phyloP scores from a whole-genome alignment of 768 basidiomycete species.

The Leccinum fibrillosum region DNA sequence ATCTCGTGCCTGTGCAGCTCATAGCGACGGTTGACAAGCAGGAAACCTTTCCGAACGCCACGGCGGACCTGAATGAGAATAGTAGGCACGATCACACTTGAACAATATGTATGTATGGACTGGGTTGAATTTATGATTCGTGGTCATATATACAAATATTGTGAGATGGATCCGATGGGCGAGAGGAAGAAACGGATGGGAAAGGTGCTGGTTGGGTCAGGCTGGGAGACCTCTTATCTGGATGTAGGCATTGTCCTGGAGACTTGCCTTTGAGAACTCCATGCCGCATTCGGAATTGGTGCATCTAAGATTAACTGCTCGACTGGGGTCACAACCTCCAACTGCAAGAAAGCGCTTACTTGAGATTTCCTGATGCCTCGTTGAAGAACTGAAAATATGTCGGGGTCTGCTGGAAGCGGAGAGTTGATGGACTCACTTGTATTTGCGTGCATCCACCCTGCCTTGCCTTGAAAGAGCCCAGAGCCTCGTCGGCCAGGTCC shows the following conservation, averaged over 20 bases:
- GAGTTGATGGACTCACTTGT: slow-evolving; percentile 29
- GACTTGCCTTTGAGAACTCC: slow-evolving; percentile 40
- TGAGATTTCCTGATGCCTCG: slow-evolving; percentile 34
- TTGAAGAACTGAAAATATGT: slow-evolving; percentile 36
- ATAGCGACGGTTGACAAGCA: slow-evolving; percentile 56
- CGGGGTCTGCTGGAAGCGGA: not conserved
- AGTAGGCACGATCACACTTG: slow-evolving; percentile 30
- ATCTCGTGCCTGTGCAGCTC: slow-evolving; percentile 58
- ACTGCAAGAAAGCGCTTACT: slow-evolving; percentile 27
- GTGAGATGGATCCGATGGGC: slow-evolving; percentile 16
- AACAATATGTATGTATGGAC: slow-evolving; percentile 18
- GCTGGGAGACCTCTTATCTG: slow-evolving; percentile 38
- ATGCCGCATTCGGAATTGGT: slow-evolving; percentile 40
- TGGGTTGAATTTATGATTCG: slow-evolving; percentile 19
- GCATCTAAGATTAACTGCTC: slow-evolving; percentile 21
- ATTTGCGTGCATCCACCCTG: slow-evolving; percentile 42
- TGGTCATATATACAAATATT: slow-evolving; percentile 29
- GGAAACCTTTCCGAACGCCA: slow-evolving; percentile 62
- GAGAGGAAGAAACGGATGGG: not conserved
- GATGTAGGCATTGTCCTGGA: slow-evolving; percentile 40
- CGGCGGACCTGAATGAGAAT: slow-evolving; percentile 62
- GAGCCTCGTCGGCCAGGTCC: slow-evolving; percentile 39
- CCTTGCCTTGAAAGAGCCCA: slow-evolving; percentile 39
- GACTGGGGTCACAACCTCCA: slow-evolving; percentile 2
- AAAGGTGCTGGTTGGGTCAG: slow-evolving; percentile 13